Conservation (phyloP, 2,329 filamentous ascomycete genomes). For the Trichoderma sp. region DNA sequence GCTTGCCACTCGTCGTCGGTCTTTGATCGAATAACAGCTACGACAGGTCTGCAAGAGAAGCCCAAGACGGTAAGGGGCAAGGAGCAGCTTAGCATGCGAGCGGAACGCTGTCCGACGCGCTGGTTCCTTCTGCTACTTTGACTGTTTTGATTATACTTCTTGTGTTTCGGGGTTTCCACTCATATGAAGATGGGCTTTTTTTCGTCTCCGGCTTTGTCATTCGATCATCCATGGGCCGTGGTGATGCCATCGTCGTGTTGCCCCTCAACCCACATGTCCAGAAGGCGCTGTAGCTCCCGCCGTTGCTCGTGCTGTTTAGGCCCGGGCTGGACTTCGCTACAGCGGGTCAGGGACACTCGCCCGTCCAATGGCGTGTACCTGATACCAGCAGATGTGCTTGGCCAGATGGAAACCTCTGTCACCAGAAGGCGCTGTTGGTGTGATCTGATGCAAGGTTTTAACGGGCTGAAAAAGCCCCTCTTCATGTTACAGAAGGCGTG, state of each 20-base stretch:
- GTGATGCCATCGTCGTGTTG: too few relatives aligned
- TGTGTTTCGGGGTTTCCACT: neutral
- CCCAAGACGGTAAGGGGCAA: slow-evolving; percentile 12
- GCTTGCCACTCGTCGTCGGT: neutral
- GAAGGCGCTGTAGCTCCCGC: neutral
- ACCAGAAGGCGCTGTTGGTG: slow-evolving; percentile 1
- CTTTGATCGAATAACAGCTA: neutral
- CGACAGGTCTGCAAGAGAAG: slow-evolving; percentile 12
- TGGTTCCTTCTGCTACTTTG: neutral
- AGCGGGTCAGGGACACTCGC: too few relatives aligned
- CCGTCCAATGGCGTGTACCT: neutral
- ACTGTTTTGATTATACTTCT: neutral
- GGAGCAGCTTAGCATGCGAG: neutral
- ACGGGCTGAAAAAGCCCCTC: neutral
- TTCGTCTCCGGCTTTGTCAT: too few relatives aligned
- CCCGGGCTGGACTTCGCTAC: neutral
- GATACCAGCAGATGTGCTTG: too few relatives aligned
- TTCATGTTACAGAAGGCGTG: neutral
- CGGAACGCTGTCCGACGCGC: neutral
- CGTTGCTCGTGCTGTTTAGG: too few relatives aligned
- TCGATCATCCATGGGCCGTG: too few relatives aligned
- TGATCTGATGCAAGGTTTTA: neutral
- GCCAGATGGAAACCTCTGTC: neutral
- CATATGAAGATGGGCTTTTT: too few relatives aligned
- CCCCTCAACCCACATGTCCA: neutral